Base-by-base conservation (phyloP, 179 eudicot species). In the Beta macrorhiza region DNA sequence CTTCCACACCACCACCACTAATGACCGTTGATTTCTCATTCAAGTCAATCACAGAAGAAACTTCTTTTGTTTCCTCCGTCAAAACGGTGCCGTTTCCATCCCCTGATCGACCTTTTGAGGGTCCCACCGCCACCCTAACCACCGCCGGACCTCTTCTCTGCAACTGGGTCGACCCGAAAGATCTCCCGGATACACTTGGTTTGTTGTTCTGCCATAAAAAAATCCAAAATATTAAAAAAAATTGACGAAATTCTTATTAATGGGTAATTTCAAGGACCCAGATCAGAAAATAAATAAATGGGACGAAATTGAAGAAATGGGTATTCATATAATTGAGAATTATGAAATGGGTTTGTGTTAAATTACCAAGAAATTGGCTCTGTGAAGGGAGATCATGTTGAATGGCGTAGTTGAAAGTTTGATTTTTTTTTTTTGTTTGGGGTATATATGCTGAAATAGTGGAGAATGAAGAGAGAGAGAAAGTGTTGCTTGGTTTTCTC, bases 311-410 rank as follows among this genome's bases (percentile, higher is more conserved):
- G 4, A 44, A 25, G 7, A 83, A 76, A n/a, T 81, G 86, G 80
- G 78, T 52, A 78, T 1, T 44, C n/a, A 59, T 15, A 11, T 79
- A 79, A 68, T 17, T 25, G 68, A 63, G 68, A 80, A 63, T 63
- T 44, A 72, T 8, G 42, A 79, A 74, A 74, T 63, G 88, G 89
- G 83, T 70, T 72, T 20, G 25, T 67, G 64, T 70, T 67, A n/a
- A 42, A 78, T 88, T 89, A 91, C 95, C 91, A 84, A 78, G 72
- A 87, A 85, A 74, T 62, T 80, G 83, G 76, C 81, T 67, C 88
- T 90, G 22, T 86, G 88, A n/a, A 91, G 75, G n/a, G 93, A 89
- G 62, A 91, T 84, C 91, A 90, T 91, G 79, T 78, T 82, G 85
- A 80, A 32, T 59, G 52, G 63, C 11, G 45, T 22, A 47, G 4